phyloP scores from a whole-genome alignment of 305 asterid genomes.

The Fraxinus greggii region DNA sequence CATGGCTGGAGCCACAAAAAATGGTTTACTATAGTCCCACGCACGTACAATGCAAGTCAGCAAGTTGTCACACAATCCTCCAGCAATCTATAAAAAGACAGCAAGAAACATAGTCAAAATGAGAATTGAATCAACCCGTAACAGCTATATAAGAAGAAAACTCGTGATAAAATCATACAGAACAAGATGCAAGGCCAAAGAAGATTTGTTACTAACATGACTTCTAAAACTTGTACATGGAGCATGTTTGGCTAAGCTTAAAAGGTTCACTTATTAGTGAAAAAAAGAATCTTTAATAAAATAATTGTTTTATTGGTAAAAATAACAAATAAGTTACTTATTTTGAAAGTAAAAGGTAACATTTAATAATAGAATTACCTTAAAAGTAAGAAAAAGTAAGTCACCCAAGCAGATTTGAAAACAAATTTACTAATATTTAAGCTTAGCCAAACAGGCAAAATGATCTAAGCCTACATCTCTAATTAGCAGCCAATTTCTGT shows the following conservation, averaged over 20 bases:
- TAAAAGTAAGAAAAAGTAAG: too few relatives aligned
- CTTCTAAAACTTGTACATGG: background rate
- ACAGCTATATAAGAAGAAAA: background rate
- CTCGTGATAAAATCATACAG: background rate
- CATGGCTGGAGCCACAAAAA: slow-evolving; percentile 52
- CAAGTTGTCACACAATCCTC: slow-evolving; percentile 49
- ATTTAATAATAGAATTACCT: too few relatives aligned
- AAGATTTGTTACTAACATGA: background rate
- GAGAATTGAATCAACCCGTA: background rate
- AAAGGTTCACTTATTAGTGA: background rate
- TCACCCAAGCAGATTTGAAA: too few relatives aligned
- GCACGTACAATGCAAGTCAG: slow-evolving; percentile 49
- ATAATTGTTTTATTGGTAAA: too few relatives aligned
- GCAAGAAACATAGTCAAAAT: background rate
- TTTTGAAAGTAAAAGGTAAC: background rate
- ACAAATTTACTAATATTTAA: too few relatives aligned
- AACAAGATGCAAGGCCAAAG: background rate
- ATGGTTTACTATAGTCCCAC: slow-evolving; percentile 48
- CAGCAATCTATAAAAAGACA: slow-evolving; percentile 35
- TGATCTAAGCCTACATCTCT: background rate
- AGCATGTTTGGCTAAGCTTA: background rate
- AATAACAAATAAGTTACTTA: background rate
- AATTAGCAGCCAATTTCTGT: background rate
- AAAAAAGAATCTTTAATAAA: too few relatives aligned
- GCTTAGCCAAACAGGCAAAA: background rate